These are phyloP conservation scores for Pulveroboletus sp. DNA, from an alignment of 768 basidiomycete species.

Conservation along the genomic window DNA sequence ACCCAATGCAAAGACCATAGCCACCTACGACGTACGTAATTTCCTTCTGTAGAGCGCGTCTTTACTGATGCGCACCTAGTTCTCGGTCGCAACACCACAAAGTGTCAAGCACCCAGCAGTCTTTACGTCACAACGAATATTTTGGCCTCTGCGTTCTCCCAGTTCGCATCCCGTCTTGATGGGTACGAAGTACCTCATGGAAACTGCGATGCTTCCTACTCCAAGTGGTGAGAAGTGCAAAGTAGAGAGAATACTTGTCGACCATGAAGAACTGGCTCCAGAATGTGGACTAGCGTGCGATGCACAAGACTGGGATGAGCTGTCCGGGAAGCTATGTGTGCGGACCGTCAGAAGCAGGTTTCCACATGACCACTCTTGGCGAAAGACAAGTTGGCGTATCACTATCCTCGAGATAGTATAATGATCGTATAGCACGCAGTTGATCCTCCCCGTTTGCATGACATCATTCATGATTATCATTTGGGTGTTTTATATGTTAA, in stretches of 20 bases:
- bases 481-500: background rate
- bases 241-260: constrained; percentile 20
- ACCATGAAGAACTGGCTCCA: constrained; percentile 19
- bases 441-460: background rate
- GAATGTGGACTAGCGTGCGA: constrained; percentile 16
- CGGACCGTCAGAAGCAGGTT: constrained; percentile 21
- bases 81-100: constrained; percentile 13
- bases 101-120: constrained; percentile 19
- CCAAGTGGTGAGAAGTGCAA: constrained; percentile 14
- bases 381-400: constrained; percentile 21
- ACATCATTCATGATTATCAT: background rate
- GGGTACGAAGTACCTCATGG: constrained; percentile 19
- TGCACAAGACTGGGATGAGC: constrained; percentile 32
- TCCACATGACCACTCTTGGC: constrained; percentile 23
- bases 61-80: constrained; percentile 13
- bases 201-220: constrained; percentile 19
- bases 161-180: background rate
- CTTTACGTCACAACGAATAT: constrained; percentile 28
- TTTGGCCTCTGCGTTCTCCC: constrained; percentile 24
- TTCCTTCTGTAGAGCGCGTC: background rate
- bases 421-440: background rate
- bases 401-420: constrained; percentile 28
- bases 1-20: constrained; percentile 12
- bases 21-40: constrained; percentile 19
- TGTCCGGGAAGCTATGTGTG: constrained; percentile 28